These are phyloP conservation scores for Nepenthes alata DNA, from an alignment of 179 eudicot species.

Conservation along the genomic window DNA sequence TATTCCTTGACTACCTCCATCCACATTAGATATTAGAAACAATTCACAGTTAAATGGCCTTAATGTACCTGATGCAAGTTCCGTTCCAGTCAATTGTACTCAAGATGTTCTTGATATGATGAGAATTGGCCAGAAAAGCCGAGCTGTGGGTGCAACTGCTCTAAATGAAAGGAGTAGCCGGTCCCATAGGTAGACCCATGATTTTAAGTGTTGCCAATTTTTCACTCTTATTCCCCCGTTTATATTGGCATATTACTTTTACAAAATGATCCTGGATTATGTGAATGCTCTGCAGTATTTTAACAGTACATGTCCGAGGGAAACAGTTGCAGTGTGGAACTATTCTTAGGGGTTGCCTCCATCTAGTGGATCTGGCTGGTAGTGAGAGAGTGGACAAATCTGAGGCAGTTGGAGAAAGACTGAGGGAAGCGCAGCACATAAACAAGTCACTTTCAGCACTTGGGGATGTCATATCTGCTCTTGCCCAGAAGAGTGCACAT, in stretches of 20 bases:
- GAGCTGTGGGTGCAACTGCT: constrained; percentile 97
- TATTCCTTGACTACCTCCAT: constrained; percentile 32
- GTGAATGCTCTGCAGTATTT: constrained; percentile 35
- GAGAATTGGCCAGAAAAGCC: constrained; percentile 75
- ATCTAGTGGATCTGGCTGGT: constrained; percentile 93
- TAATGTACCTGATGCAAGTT: constrained; percentile 91
- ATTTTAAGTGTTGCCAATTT: neutral
- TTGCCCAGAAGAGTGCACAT: constrained; percentile 88
- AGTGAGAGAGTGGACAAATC: constrained; percentile 96
- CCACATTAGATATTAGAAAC: constrained; percentile 81
- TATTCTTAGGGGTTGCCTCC: constrained; percentile 73
- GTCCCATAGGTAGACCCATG: constrained; percentile 58
- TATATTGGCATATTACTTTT: neutral
- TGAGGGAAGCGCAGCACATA: constrained; percentile 95
- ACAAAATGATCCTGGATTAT: neutral
- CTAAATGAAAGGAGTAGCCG: constrained; percentile 90
- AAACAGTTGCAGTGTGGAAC: constrained; percentile 72
- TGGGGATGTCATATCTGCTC: constrained; percentile 93
- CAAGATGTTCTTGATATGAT: constrained; percentile 80
- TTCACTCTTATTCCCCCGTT: neutral
- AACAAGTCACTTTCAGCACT: constrained; percentile 89
- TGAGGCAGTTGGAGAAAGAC: constrained; percentile 91
- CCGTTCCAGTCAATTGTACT: constrained; percentile 70
- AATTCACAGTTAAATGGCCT: constrained; percentile 89
- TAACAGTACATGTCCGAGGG: constrained; percentile 90